Base-by-base conservation (phyloP, 1,284 basidiomycete genomes). In the Inonotus obliquus region DNA sequence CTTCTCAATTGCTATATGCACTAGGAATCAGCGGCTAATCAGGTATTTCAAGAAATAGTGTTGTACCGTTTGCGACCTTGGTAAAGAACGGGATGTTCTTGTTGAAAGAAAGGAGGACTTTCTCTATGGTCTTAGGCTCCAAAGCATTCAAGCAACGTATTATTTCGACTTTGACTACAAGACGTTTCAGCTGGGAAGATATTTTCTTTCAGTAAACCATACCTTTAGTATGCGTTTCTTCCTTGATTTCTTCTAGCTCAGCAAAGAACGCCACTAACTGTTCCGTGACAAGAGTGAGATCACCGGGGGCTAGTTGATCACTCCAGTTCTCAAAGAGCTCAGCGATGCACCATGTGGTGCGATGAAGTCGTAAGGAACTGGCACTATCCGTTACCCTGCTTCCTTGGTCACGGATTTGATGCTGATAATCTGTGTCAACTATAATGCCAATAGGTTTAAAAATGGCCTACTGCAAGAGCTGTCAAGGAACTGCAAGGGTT, bases 151-250 rank as follows among this genome's bases (percentile, higher is more conserved):
- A 44, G 13, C 45, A 53, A 14, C 61, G 54, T 25, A 62, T 47
- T 27, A 62, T 53, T 38, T 58, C 61, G 27, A 10, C 25, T 44
- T 35, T 53, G 11, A 62, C 61, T 62, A 10, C 25, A 21, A 57
- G 17, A n/a, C 41, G 7, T 17, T 23, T 54, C 6, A 39, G 37
- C 13, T 19, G 39, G 10, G n/a, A 10, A 1, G 13, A 7, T 21
- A 13, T 21, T 23, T 37, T 17, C n/a, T 1, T 44, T 6, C 17
- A 11, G 21, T 39, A 5, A 58, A 14, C 11, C 56, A 3, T 27
- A 59, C 57, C 48, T 49, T 39, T 38, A 37, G 44, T 35, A 25
- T 14, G 23, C 27, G 10, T 39, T 19, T 25, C 57, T 29, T n/a
- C 44, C n/a, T n/a, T 25, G 23, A 9, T 7, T n/a, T 27, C 44